Percentiles rank a stretch among this genome's conserved stretches.
Conservation (phyloP, 352 stramenopile species). For the Peronospora tabacina region DNA sequence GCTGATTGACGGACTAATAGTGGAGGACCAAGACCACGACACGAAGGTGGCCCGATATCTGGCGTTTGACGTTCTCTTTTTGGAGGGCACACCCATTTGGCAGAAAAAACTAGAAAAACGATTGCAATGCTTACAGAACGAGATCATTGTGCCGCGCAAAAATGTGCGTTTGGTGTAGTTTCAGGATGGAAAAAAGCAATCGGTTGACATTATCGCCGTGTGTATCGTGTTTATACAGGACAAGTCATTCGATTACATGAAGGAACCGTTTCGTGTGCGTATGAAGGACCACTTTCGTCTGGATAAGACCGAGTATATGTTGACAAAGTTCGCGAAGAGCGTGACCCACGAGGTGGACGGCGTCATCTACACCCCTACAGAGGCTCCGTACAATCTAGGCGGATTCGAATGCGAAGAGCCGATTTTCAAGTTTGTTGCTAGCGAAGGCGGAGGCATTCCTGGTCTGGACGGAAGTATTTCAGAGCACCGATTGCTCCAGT, state of each 20-base stretch:
- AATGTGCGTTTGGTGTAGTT: constrained; percentile 39
- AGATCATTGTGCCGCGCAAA: constrained; percentile 82
- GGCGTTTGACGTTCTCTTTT: constrained; percentile 77
- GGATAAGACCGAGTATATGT: constrained; percentile 78
- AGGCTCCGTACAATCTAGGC: constrained; percentile 78
- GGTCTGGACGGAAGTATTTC: constrained; percentile 79
- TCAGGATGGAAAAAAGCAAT: not conserved
- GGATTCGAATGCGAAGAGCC: constrained; percentile 79
- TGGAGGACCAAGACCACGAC: constrained; percentile 78
- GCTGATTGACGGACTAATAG: constrained; percentile 77
- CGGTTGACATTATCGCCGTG: constrained; percentile 1
- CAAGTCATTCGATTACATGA: constrained; percentile 61
- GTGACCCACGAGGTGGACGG: constrained; percentile 84
- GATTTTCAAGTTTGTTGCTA: constrained; percentile 87
- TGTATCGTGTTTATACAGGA: constrained; percentile 32
- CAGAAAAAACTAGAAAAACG: constrained; percentile 85
- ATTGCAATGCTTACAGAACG: constrained; percentile 82
- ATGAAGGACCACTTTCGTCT: constrained; percentile 88
- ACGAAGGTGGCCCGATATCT: constrained; percentile 69
- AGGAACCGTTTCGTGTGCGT: constrained; percentile 80
- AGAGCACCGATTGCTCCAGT: constrained; percentile 65
- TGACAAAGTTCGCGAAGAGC: constrained; percentile 81
- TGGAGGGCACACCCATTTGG: constrained; percentile 73
- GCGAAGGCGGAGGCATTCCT: constrained; percentile 70
- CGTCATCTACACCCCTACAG: constrained; percentile 80